Conservation (phyloP, 2,329 filamentous ascomycete genomes). For the Raffaelea albimanens region DNA sequence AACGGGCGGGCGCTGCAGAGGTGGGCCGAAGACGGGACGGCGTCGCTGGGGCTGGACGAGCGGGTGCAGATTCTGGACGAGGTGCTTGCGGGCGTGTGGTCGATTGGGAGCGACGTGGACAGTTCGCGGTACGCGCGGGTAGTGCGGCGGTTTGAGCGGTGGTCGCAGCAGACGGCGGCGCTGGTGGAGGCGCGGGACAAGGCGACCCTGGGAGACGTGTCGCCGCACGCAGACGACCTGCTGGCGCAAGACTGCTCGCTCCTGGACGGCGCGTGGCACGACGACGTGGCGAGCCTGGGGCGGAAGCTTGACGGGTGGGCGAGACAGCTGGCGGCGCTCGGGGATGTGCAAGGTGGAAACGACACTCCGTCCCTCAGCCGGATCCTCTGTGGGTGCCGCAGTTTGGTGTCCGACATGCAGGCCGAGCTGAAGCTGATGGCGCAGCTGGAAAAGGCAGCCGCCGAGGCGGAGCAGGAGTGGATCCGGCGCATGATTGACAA, state of each 20-base stretch:
- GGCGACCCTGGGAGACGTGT: conserved; percentile 3
- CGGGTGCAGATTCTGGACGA: conserved; percentile 48
- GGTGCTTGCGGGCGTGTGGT: conserved; percentile 48
- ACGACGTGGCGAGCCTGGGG: conserved; percentile 42
- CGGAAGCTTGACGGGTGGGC: conserved; percentile 38
- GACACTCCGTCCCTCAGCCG: conserved; percentile 30
- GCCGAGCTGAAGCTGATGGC: conserved; percentile 54
- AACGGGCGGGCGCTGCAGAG: conserved; percentile 44
- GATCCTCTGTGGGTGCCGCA: conserved; percentile 37
- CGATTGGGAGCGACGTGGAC: conserved; percentile 32
- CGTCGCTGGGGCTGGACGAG: conserved; percentile 36
- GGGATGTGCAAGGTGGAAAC: conserved; percentile 5
- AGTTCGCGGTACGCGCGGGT: conserved; percentile 34
- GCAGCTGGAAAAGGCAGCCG: conserved; percentile 48
- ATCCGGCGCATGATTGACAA: conserved; percentile 37
- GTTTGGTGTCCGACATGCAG: conserved; percentile 49
- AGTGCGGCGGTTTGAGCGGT: conserved; percentile 49
- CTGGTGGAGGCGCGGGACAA: conserved; percentile 31
- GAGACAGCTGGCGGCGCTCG: conserved; percentile 7
- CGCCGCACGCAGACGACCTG: not conserved
- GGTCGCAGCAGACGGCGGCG: conserved; percentile 39
- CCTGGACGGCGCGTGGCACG: conserved; percentile 48
- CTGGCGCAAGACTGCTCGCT: conserved; percentile 9
- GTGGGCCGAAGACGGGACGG: conserved; percentile 17
- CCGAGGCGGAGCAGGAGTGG: conserved; percentile 48